A percentile compares a stretch with the other conserved stretches of the same genome.
Conservation (phyloP, 164 flowering plant genomes). For the Magnolia changhungtana region DNA sequence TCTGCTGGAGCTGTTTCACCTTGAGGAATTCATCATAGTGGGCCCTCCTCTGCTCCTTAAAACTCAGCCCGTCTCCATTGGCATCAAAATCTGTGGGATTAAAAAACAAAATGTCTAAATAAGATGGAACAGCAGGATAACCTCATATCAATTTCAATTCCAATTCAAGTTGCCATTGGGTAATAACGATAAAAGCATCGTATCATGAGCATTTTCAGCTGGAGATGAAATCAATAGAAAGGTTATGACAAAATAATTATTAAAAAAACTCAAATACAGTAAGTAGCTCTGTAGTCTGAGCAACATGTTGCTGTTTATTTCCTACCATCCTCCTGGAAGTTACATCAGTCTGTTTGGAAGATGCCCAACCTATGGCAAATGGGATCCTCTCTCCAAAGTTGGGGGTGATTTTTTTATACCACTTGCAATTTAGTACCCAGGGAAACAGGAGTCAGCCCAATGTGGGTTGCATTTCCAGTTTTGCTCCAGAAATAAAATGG, state of each 20-base stretch:
- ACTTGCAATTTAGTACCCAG: no score
- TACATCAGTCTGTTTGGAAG: no score
- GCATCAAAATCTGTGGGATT: slow-evolving; percentile 34
- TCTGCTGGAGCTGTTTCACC: slow-evolving; percentile 64
- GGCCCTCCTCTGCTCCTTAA: slow-evolving; percentile 72
- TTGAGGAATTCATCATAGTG: slow-evolving; percentile 88
- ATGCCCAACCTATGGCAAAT: no score
- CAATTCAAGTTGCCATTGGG: neutral
- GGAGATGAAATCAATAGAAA: no score
- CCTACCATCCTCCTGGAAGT: no score
- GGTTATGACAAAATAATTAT: neutral
- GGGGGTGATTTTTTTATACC: no score
- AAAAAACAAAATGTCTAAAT: slow-evolving; percentile 7
- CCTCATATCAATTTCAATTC: no score
- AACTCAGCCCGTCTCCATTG: slow-evolving; percentile 40
- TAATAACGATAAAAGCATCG: neutral
- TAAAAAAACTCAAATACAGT: neutral
- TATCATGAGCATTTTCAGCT: neutral
- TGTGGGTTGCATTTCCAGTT: no score
- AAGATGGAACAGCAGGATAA: neutral
- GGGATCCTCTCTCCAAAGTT: no score
- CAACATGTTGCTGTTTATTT: no score
- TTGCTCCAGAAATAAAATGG: no score
- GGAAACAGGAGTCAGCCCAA: no score
- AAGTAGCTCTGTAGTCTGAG: neutral